Percentiles rank a stretch among this genome's conserved stretches.
phyloP scores from a whole-genome alignment of 2,329 filamentous ascomycete genomes.

The Penicillium sp. region DNA sequence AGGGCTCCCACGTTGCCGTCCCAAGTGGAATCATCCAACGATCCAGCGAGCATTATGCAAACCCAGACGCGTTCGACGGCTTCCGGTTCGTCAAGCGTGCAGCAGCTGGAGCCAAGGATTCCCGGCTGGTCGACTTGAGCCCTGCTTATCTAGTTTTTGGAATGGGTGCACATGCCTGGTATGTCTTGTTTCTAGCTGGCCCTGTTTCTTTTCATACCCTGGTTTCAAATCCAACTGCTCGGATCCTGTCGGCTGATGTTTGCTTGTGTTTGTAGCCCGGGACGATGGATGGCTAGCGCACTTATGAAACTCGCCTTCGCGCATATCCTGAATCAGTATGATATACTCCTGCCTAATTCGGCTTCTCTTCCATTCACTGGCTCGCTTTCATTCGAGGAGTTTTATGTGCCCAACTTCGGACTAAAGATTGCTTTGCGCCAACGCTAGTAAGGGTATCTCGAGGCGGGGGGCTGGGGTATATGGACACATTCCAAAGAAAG shows the following conservation, averaged over 20 bases:
- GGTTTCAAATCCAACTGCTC: slow-evolving; percentile 16
- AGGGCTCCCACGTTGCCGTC: slow-evolving; percentile 21
- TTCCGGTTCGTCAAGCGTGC: slow-evolving; percentile 21
- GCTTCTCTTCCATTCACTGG: slow-evolving; percentile 8
- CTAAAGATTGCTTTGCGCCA: slow-evolving; percentile 32
- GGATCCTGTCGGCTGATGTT: slow-evolving; percentile 13
- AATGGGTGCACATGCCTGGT: slow-evolving; percentile 24
- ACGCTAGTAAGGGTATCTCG: slow-evolving; percentile 26
- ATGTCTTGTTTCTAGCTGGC: slow-evolving; percentile 1
- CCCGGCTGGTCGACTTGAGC: slow-evolving; percentile 18
- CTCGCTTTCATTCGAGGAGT: slow-evolving; percentile 25
- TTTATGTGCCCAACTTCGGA: slow-evolving; percentile 23
- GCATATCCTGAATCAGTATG: slow-evolving; percentile 15
- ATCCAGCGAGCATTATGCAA: slow-evolving; percentile 11
- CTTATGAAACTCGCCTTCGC: slow-evolving; percentile 21
- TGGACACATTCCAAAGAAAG: neutral
- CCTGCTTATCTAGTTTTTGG: slow-evolving; percentile 26
- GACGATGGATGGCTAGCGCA: slow-evolving; percentile 22
- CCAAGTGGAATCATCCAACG: slow-evolving; percentile 19
- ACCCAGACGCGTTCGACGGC: slow-evolving; percentile 20
- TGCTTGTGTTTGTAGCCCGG: slow-evolving; percentile 17
- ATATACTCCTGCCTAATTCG: slow-evolving; percentile 14
- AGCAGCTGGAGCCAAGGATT: slow-evolving; percentile 13
- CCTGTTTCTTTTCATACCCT: neutral
- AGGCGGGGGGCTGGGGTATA: neutral